A percentile compares a stretch with the other conserved stretches of the same genome.
Evolutionary conservation across 2,329 filamentous ascomycete species (phyloP).

Genomic region (Rosellinia necatrix): DNA sequence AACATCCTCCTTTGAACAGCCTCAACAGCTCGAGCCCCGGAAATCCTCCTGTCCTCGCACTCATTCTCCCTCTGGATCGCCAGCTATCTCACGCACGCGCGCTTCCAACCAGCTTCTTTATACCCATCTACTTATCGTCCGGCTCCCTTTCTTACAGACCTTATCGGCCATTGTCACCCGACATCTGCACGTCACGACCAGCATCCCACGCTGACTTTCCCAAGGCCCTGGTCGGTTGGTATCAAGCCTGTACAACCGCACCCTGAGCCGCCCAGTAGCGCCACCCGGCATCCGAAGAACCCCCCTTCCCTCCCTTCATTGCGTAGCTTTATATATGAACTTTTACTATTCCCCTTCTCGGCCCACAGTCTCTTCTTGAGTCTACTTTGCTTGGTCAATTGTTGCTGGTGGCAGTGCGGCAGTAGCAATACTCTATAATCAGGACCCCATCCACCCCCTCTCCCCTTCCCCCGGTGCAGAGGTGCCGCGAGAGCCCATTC

Average conservation of each 20-base stretch:
- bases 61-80: slow-evolving; percentile 14
- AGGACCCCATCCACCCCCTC: too few relatives aligned
- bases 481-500: slow-evolving; percentile 33
- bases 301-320: neutral
- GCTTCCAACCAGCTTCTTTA: slow-evolving; percentile 6
- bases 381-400: slow-evolving; percentile 5
- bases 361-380: neutral
- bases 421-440: slow-evolving; percentile 20
- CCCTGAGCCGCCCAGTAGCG: slow-evolving; percentile 10
- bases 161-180: slow-evolving; percentile 23
- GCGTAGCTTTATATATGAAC: slow-evolving; percentile 21
- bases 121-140: slow-evolving; percentile 7
- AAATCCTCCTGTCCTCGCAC: slow-evolving; percentile 18
- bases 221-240: slow-evolving; percentile 23
- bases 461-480: slow-evolving; percentile 27
- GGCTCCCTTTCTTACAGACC: slow-evolving; percentile 5
- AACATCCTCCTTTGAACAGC: slow-evolving; percentile 24
- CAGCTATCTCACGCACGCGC: neutral
- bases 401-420: slow-evolving; percentile 18
- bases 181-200: slow-evolving; percentile 24
- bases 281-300: slow-evolving; percentile 14
- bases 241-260: slow-evolving; percentile 21
- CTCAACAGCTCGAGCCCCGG: slow-evolving; percentile 19
- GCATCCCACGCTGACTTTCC: slow-evolving; percentile 20
- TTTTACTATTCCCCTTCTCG: slow-evolving; percentile 12